These are phyloP conservation scores for Daldinia sp. DNA, from an alignment of 2,329 filamentous ascomycete genomes.

Conservation along the genomic window DNA sequence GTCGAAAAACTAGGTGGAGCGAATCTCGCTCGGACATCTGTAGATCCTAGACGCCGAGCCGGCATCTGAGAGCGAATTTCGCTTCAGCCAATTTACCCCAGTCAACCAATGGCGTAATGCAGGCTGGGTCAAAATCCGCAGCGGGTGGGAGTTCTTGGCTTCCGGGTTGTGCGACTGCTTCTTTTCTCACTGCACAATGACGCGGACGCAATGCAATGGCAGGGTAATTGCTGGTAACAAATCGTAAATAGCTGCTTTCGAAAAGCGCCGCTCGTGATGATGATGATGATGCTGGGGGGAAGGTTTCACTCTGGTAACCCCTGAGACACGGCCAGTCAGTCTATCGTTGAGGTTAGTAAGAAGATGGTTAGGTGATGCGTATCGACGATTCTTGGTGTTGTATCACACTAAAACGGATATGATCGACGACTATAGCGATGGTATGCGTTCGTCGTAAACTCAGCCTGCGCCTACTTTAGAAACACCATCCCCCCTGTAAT, in stretches of 20 bases:
- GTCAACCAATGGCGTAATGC: constrained; percentile 14
- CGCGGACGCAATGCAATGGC: constrained; percentile 18
- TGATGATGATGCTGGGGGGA: constrained; percentile 14
- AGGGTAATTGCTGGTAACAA: constrained; percentile 6
- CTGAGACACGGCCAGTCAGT: constrained; percentile 12
- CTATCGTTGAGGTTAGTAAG: constrained; percentile 3
- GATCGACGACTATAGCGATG: constrained; percentile 5
- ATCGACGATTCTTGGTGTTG: not conserved
- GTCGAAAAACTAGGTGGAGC: constrained; percentile 3
- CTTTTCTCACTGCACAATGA: constrained; percentile 28
- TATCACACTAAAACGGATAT: constrained; percentile 6
- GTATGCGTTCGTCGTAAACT: constrained; percentile 5
- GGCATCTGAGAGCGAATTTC: constrained; percentile 27
- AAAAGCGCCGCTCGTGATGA: constrained; percentile 18
- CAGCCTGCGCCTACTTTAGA: constrained; percentile 29
- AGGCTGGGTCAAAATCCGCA: constrained; percentile 26
- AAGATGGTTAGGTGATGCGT: constrained; percentile 23
- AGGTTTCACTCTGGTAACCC: constrained; percentile 14
- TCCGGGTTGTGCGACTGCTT: constrained; percentile 7
- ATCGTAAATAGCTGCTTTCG: not conserved
- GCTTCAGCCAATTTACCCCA: constrained; percentile 19
- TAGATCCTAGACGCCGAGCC: constrained; percentile 27
- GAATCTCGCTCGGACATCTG: constrained; percentile 24
- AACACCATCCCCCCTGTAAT: constrained; percentile 18
- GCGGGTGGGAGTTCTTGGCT: constrained; percentile 17